Percentiles rank a stretch among this genome's conserved stretches.
Conservation (phyloP, 75 land plant species). For the Pinus albicaulis region DNA sequence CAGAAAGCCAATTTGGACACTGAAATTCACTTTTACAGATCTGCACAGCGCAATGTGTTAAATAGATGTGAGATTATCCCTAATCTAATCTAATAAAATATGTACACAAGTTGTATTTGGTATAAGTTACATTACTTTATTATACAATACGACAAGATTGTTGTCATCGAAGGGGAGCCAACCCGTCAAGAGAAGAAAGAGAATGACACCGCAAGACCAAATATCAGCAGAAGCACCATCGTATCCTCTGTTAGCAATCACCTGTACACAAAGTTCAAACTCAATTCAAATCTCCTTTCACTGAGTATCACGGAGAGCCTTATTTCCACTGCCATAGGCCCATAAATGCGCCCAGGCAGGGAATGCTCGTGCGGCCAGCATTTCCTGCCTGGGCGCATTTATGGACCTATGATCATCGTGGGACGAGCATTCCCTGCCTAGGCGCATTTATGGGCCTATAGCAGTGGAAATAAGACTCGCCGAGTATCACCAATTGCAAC, state of each 20-base stretch:
- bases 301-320: neutral
- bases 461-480: too few species aligned
- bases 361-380: too few species aligned
- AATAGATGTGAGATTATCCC: neutral
- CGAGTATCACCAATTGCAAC: too few species aligned
- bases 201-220: constrained; percentile 71
- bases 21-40: constrained; percentile 61
- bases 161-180: constrained; percentile 76
- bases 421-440: too few species aligned
- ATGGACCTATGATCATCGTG: too few species aligned
- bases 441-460: too few species aligned
- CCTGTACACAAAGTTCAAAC: constrained; percentile 9
- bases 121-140: constrained; percentile 41
- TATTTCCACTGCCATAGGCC: too few species aligned
- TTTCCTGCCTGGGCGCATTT: too few species aligned
- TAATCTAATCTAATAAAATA: neutral
- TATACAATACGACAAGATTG: constrained; percentile 63
- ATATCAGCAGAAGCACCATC: constrained; percentile 64
- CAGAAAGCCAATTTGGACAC: constrained; percentile 76
- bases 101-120: neutral
- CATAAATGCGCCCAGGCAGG: too few species aligned
- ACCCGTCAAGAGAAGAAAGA: constrained; percentile 66
- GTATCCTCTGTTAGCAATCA: constrained; percentile 61
- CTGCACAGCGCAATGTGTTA: constrained; percentile 26
- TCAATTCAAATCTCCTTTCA: neutral